Evolutionary conservation across 176 grass and related monocot genomes (phyloP).

Genomic region (Typha latifolia): DNA sequence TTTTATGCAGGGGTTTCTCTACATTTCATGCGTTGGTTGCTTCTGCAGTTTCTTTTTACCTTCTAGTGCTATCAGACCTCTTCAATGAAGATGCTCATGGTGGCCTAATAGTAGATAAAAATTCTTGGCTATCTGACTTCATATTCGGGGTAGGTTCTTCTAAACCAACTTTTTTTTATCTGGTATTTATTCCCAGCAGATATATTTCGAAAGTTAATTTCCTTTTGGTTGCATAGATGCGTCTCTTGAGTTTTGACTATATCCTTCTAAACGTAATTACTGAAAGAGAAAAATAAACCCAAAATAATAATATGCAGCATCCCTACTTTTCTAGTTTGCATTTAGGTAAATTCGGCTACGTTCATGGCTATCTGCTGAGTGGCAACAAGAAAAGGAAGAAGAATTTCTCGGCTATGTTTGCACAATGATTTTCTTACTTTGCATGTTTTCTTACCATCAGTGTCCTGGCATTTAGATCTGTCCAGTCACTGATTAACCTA

Average conservation of each 20-base stretch:
- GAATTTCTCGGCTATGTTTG: neutral
- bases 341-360: too few relatives aligned
- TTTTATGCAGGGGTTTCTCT: conserved; percentile 48
- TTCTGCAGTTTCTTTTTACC: conserved; percentile 52
- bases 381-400: neutral
- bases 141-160: conserved; percentile 53
- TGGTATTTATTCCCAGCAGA: neutral
- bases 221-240: neutral
- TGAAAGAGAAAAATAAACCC: too few relatives aligned
- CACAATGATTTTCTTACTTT: too few relatives aligned
- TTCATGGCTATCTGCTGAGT: too few relatives aligned
- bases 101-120: conserved; percentile 36
- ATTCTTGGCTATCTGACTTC: conserved; percentile 54
- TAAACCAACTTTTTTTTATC: neutral
- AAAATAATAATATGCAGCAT: too few relatives aligned
- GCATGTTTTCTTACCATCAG: too few relatives aligned
- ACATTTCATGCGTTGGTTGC: conserved; percentile 67
- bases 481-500: neutral
- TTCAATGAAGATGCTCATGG: conserved; percentile 30
- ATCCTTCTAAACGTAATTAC: too few relatives aligned
- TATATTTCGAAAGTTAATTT: neutral
- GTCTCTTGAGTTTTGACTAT: neutral
- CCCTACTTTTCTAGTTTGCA: too few relatives aligned
- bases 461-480: too few relatives aligned
- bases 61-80: conserved; percentile 54